Evolutionary conservation across 2,329 filamentous ascomycete genomes (phyloP).

Genomic region (Arthrobotrys entomopaga): DNA sequence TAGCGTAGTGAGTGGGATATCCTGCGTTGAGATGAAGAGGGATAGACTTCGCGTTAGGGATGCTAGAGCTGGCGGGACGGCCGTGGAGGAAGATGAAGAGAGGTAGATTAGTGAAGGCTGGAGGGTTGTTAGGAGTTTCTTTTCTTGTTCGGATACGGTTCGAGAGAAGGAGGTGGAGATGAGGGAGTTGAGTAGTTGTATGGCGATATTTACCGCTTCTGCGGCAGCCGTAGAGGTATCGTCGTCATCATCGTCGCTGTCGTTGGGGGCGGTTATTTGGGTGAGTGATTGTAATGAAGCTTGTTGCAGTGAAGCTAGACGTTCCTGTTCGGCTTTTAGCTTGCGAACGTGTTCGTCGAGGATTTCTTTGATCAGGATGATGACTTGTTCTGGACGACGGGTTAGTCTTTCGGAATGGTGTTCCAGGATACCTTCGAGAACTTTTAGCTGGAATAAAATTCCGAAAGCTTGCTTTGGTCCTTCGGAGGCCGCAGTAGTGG

Average conservation of each 20-base stretch:
- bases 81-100: slow-evolving; percentile 19
- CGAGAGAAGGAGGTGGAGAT: slow-evolving; percentile 60
- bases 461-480: slow-evolving; percentile 45
- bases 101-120: slow-evolving; percentile 57
- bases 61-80: slow-evolving; percentile 52
- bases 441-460: slow-evolving; percentile 69
- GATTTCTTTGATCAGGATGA: slow-evolving; percentile 73
- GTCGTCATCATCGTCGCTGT: slow-evolving; percentile 68
- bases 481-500: slow-evolving; percentile 56
- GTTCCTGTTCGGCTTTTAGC: slow-evolving; percentile 63
- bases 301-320: slow-evolving; percentile 60
- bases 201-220: slow-evolving; percentile 62
- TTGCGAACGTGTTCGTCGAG: slow-evolving; percentile 65
- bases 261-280: slow-evolving; percentile 61
- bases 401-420: slow-evolving; percentile 72
- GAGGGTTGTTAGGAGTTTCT: slow-evolving; percentile 58
- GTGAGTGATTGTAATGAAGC: slow-evolving; percentile 65
- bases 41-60: slow-evolving; percentile 57
- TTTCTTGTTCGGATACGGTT: slow-evolving; percentile 59
- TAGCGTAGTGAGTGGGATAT: slow-evolving; percentile 24
- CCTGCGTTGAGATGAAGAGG: slow-evolving; percentile 57
- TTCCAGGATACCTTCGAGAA: slow-evolving; percentile 74
- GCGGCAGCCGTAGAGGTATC: slow-evolving; percentile 63
- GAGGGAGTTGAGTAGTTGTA: slow-evolving; percentile 62
- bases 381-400: slow-evolving; percentile 71